Base-by-base conservation (phyloP, 805 yeast species). In the Jamesozyma jinghongensis region DNA sequence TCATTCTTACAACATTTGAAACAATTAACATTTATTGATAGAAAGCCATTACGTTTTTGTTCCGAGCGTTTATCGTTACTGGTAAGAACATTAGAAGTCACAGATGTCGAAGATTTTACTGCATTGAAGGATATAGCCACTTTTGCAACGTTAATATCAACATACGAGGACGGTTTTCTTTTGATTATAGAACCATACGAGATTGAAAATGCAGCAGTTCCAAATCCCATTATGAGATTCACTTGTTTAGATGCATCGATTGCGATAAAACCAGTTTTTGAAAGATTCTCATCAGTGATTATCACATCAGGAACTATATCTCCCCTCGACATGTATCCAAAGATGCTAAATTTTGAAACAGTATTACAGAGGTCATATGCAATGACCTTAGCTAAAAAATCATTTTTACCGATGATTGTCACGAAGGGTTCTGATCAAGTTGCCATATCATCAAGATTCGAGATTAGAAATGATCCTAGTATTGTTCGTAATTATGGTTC, bases 391-490 rank as follows among this genome's bases (percentile, higher is more conserved):
- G 87, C 95, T 3, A 75, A 95, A 52, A 69, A 95, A 47, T 84
- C 97, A 0, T 92, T 92, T 61, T 70, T 92, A 53, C 99, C 99
- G 10, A 75, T 92, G 81, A 81, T 92, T 50, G 94, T 92, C 10
- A 90, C 99, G 0, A 90, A 94, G 59, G 98, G 98, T 0, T 84
- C 97, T 0, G 99, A 92, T 62, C 99, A 92, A 62, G 97, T 92
- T 14, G 90, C 97, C 0, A 90, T 92, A 13, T 84, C 95, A 2
- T 90, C 98, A 0, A 75, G 97, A 55, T 92, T 92, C 61, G 97
- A 92, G 64, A 92, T 92, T 46, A 73, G 99, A 61, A 92, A 92
- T 57, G 98, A 92, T 61, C 98, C 98, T 4, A 85, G 95, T 54
- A 95, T 92, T 40, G 97, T 92, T 28, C 76, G 99, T 59, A 92